phyloP scores from a whole-genome alignment of 2,329 filamentous ascomycete genomes.

The Scytalidium sp. region DNA sequence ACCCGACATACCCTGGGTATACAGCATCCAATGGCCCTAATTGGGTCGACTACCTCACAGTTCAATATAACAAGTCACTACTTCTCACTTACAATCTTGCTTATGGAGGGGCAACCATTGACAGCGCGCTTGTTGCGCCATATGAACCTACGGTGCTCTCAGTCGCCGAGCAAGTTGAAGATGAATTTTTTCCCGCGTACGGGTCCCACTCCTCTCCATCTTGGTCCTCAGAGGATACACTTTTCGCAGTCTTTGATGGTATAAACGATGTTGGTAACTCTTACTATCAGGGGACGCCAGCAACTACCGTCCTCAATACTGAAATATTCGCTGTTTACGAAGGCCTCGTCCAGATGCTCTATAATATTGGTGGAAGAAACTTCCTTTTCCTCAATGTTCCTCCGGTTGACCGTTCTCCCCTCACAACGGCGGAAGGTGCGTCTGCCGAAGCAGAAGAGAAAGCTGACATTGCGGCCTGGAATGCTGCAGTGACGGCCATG shows the following conservation, averaged over 20 bases:
- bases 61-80: constrained; percentile 39
- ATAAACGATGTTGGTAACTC: constrained; percentile 54
- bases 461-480: constrained; percentile 49
- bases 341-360: constrained; percentile 41
- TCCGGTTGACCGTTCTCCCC: constrained; percentile 51
- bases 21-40: constrained; percentile 47
- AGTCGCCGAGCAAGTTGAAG: constrained; percentile 34
- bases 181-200: constrained; percentile 39
- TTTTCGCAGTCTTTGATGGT: constrained; percentile 51
- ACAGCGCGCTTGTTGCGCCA: constrained; percentile 33
- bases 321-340: constrained; percentile 42
- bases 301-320: constrained; percentile 31
- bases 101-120: constrained; percentile 40
- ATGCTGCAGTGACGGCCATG: constrained; percentile 40
- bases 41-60: constrained; percentile 50
- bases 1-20: constrained; percentile 35
- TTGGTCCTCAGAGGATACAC: constrained; percentile 34
- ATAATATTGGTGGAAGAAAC: constrained; percentile 50
- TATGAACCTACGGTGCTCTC: constrained; percentile 33
- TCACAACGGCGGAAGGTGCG: constrained; percentile 38
- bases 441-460: constrained; percentile 32
- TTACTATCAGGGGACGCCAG: constrained; percentile 31
- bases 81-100: constrained; percentile 50
- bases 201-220: constrained; percentile 20
- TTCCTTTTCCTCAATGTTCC: constrained; percentile 60